Evolutionary conservation across 2,329 filamentous ascomycete genomes (phyloP), one percentile per base, ranked within the genome.

Genomic region (Epichloe sp.): DNA sequence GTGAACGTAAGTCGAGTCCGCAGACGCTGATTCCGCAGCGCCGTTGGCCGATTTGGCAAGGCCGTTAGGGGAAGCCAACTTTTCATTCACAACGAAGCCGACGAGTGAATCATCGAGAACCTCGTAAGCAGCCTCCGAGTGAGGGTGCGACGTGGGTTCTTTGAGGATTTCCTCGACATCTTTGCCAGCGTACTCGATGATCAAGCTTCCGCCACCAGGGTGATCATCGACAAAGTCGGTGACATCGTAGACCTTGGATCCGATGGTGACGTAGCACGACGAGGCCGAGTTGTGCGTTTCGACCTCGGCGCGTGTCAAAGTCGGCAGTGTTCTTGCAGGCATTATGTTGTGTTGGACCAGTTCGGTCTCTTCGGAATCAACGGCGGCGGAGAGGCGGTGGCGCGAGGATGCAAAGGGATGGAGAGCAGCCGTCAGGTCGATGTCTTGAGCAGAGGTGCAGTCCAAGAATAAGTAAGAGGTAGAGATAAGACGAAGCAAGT

Each of bases 101-200:
- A 97, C 76, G 15, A 91, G 76, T 44, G 80, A 85, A 41, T 97
- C 93, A 44, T 95, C 87, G 26, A 98, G 76, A 14, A 97, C 86
- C 61, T 97, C 91, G 68, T 96, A 98, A n/a, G 93, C 93, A 2
- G 89, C 78, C 55, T 97, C 90, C 46, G 86, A 88, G 67, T 98
- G 93, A 43, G 75, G 71, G 64, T 98, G 93, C 36, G 90, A 96
- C 43, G 79, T 71, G 54, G 83, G 76, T 63, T 98, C 90, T 63
- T 85, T 82, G 69, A 98, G 74, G 53, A 96, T 94, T 3, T 82
- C 76, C 56, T 79, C 77, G 52, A 96, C 76, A 67, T 98, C 93
- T 67, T 88, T 87, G 58, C 91, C 91, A 35, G 79, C 93, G 66
- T 93, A 95, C 49, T 95, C 86, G 56, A 96, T 74, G 55, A 98